Conservation (phyloP, 768 basidiomycete species). For the Lenzites betulinus region DNA sequence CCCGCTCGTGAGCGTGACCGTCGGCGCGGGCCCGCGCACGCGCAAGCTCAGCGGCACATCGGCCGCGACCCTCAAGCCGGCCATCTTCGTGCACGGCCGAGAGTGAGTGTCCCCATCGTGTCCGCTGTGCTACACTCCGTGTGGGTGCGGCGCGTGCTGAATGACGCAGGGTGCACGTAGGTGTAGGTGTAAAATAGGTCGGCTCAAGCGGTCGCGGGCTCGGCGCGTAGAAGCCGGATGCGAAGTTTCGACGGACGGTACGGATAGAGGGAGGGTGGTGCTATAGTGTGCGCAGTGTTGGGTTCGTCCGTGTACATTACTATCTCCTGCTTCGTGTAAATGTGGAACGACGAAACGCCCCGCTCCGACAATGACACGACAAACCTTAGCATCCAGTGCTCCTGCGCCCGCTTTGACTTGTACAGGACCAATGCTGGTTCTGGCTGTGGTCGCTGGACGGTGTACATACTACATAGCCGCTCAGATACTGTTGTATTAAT, state of each 20-base stretch:
- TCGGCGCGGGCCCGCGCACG: constrained; percentile 19
- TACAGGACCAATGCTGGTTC: not conserved
- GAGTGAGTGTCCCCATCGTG: constrained; percentile 24
- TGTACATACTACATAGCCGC: constrained; percentile 14
- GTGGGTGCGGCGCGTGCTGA: constrained; percentile 7
- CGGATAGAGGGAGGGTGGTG: not conserved
- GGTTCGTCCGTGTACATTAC: not conserved
- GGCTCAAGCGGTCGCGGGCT: not conserved
- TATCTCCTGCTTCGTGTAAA: constrained; percentile 3
- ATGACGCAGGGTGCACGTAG: constrained; percentile 13
- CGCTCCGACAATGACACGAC: not conserved
- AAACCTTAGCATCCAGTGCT: too few species aligned
- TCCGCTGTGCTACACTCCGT: not conserved
- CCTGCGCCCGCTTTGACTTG: not conserved
- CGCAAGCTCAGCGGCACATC: constrained; percentile 28
- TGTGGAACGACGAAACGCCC: constrained; percentile 1
- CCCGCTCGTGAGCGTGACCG: constrained; percentile 30
- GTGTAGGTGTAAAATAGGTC: constrained; percentile 20
- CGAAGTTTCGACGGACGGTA: too few species aligned
- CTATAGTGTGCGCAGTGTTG: too few species aligned
- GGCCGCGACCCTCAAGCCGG: constrained; percentile 26
- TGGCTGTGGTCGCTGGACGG: not conserved
- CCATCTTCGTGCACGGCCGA: constrained; percentile 30
- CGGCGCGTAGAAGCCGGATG: too few species aligned
- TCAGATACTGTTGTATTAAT: constrained; percentile 23